phyloP scores from a whole-genome alignment of 106 monocot genomes.

The Allium cepa region DNA sequence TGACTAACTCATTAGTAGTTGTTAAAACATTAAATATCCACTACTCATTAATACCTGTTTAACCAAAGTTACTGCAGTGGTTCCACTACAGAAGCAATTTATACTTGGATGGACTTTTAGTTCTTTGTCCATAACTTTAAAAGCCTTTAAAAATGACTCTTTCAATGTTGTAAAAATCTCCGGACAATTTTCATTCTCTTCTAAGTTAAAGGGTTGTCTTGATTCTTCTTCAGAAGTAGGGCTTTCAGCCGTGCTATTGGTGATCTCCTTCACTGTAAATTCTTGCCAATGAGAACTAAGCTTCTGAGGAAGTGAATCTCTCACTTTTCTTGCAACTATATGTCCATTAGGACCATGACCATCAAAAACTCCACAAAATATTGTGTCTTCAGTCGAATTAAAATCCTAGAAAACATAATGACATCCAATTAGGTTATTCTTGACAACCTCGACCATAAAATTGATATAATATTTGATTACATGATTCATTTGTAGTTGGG shows the following conservation, averaged over 20 bases:
- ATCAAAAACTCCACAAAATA: slow-evolving; percentile 92
- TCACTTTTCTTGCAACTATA: slow-evolving; percentile 73
- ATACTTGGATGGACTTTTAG: slow-evolving; percentile 34
- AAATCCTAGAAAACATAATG: slow-evolving; percentile 43
- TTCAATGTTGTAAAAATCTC: slow-evolving; percentile 28
- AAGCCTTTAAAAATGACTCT: slow-evolving; percentile 46
- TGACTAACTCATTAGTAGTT: too few species aligned
- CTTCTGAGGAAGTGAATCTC: slow-evolving; percentile 57
- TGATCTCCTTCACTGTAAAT: slow-evolving; percentile 5
- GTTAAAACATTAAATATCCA: too few species aligned
- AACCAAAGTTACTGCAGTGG: slow-evolving; percentile 63
- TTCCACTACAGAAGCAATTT: slow-evolving; percentile 67
- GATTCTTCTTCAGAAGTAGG: slow-evolving; percentile 11
- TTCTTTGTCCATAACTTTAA: slow-evolving; percentile 62
- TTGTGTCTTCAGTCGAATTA: slow-evolving; percentile 39
- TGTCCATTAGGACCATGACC: slow-evolving; percentile 93
- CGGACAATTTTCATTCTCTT: slow-evolving; percentile 16
- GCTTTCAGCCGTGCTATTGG: slow-evolving; percentile 12
- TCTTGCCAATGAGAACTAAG: slow-evolving; percentile 29
- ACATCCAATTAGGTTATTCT: neutral
- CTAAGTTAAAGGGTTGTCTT: slow-evolving; percentile 8
- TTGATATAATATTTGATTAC: too few species aligned
- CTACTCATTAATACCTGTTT: slow-evolving; percentile 38
- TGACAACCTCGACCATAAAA: too few species aligned
- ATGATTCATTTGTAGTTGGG: too few species aligned